A percentile compares a stretch with the other conserved stretches of the same genome.
These are phyloP conservation scores for Postia placenta DNA, from an alignment of 768 basidiomycete species.

Conservation along the genomic window DNA sequence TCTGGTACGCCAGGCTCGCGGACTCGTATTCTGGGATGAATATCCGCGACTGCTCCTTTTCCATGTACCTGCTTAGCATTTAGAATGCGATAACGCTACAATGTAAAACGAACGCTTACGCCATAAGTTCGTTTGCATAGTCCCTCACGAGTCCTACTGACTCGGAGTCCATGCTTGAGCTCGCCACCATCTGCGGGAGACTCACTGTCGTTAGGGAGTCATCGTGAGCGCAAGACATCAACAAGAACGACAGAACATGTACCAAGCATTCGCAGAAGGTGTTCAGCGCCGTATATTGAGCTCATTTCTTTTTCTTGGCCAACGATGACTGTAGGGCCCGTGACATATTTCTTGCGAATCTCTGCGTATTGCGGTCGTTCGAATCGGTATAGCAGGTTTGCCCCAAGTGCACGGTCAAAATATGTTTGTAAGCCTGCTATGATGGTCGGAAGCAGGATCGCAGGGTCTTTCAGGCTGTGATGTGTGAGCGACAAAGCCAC, in stretches of 20 bases:
- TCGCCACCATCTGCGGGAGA: conserved; percentile 84
- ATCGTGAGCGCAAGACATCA: conserved; percentile 6
- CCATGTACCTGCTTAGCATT: conserved; percentile 63
- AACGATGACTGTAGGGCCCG: conserved; percentile 62
- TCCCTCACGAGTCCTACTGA: conserved; percentile 79
- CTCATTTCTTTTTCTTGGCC: conserved; percentile 83
- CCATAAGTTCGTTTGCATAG: conserved; percentile 83
- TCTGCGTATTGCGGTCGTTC: conserved; percentile 92
- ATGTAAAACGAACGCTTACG: conserved; percentile 38
- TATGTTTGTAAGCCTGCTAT: conserved; percentile 83
- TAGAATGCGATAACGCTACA: neutral
- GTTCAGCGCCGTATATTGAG: conserved; percentile 89
- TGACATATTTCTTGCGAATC: conserved; percentile 66
- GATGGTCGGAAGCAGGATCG: conserved; percentile 70
- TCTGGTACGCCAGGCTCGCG: conserved; percentile 74
- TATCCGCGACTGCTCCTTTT: conserved; percentile 61
- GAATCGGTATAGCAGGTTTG: conserved; percentile 89
- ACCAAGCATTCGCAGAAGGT: conserved; percentile 90
- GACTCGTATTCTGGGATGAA: conserved; percentile 79
- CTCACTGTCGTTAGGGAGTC: conserved; percentile 59
- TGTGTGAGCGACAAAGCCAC: neutral
- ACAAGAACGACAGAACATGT: conserved; percentile 21
- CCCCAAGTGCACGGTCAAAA: conserved; percentile 88
- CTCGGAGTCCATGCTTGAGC: conserved; percentile 86
- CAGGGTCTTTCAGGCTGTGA: conserved; percentile 60